Percentiles rank a stretch among this genome's conserved stretches.
phyloP scores from a whole-genome alignment of 2,329 filamentous ascomycete species.

The Sporothrix curviconia region DNA sequence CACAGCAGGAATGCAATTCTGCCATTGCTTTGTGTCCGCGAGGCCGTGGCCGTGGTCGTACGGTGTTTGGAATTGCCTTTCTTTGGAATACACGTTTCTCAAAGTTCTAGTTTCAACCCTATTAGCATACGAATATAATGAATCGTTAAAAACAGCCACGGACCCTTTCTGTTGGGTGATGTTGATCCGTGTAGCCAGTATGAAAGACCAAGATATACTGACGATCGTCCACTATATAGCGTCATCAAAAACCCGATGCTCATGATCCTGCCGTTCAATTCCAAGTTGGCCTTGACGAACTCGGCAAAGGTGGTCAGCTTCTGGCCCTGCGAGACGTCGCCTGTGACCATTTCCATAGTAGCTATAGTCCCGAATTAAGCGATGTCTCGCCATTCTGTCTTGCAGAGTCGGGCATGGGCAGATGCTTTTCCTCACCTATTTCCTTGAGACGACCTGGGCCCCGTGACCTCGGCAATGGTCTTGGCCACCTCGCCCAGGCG shows the following conservation, averaged over 20 bases:
- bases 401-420: not conserved
- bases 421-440: too few species aligned
- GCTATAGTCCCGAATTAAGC: constrained; percentile 44
- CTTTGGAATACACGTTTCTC: too few species aligned
- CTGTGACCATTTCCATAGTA: constrained; percentile 39
- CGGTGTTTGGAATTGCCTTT: too few species aligned
- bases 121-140: not conserved
- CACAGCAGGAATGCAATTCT: too few species aligned
- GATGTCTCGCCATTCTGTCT: constrained; percentile 24
- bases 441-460: not conserved
- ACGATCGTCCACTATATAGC: too few species aligned
- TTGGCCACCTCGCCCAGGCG: not conserved
- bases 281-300: constrained; percentile 24
- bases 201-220: too few species aligned
- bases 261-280: too few species aligned
- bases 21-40: not conserved
- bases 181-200: too few species aligned
- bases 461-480: not conserved
- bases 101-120: not conserved
- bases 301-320: constrained; percentile 38
- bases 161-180: not conserved
- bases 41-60: too few species aligned
- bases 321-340: constrained; percentile 31
- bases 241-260: too few species aligned
- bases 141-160: not conserved